Evolutionary conservation across 192 early-diverging fungal species (phyloP).

Genomic region (Gigaspora rosea): DNA sequence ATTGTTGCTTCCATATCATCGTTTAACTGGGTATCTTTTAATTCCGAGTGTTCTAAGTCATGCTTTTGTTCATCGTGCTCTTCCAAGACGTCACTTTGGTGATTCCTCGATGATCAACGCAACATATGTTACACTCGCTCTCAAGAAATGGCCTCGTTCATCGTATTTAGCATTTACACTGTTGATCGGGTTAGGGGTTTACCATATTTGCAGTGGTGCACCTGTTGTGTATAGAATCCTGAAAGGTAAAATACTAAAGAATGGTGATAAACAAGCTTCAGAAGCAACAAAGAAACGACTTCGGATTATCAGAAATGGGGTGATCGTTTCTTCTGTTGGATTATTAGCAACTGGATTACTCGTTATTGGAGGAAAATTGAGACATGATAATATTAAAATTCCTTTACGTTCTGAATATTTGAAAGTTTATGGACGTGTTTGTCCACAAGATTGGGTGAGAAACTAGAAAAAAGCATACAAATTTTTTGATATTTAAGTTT

Average conservation of each 20-base stretch:
- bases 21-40: slow-evolving; percentile 39
- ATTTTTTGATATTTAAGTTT: neutral
- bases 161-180: slow-evolving; percentile 1
- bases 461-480: neutral
- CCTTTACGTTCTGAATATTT: slow-evolving; percentile 31
- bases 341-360: slow-evolving; percentile 14
- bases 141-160: slow-evolving; percentile 4
- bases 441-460: slow-evolving; percentile 27
- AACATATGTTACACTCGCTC: slow-evolving; percentile 20
- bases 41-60: slow-evolving; percentile 40
- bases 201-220: slow-evolving; percentile 21
- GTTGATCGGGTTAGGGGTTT: slow-evolving; percentile 1
- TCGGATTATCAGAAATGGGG: neutral
- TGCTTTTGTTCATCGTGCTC: neutral
- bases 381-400: slow-evolving; percentile 22
- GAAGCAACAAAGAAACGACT: neutral
- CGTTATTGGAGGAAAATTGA: slow-evolving; percentile 29
- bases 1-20: slow-evolving; percentile 38
- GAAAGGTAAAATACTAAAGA: neutral
- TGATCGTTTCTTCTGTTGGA: slow-evolving; percentile 5
- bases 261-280: neutral
- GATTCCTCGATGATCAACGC: slow-evolving; percentile 30
- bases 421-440: slow-evolving; percentile 25
- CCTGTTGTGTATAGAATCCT: slow-evolving; percentile 3
- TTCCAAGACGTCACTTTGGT: slow-evolving; percentile 16